Evolutionary conservation across 2,329 filamentous ascomycete genomes (phyloP).

Genomic region (Zymoseptoria passerinii): DNA sequence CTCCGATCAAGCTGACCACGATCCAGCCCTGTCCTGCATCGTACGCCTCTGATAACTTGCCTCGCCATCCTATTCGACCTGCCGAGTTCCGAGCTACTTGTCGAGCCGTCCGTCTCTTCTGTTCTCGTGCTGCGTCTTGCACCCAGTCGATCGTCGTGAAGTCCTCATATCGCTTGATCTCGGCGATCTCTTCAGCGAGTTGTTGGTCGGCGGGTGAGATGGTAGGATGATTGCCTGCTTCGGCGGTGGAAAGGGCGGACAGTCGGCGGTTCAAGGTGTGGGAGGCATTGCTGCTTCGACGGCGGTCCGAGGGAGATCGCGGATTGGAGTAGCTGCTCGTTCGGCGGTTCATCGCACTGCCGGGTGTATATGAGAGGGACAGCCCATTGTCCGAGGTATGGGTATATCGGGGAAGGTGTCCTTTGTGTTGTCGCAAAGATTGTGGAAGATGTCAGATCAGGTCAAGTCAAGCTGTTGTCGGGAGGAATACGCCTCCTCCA

Average conservation of each 20-base stretch:
- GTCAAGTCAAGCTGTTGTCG: too few species aligned
- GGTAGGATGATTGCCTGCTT: slow-evolving; percentile 52
- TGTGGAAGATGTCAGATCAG: not conserved
- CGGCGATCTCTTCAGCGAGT: slow-evolving; percentile 88
- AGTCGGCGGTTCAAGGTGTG: slow-evolving; percentile 53
- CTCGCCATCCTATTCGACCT: slow-evolving; percentile 70
- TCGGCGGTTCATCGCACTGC: slow-evolving; percentile 38
- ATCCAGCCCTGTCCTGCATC: slow-evolving; percentile 98
- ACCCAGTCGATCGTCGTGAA: slow-evolving; percentile 99
- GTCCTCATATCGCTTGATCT: slow-evolving; percentile 97
- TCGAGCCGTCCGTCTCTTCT: slow-evolving; percentile 68
- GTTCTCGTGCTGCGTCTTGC: slow-evolving; percentile 88
- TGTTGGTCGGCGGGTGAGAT: slow-evolving; percentile 54
- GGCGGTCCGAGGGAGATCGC: slow-evolving; percentile 12
- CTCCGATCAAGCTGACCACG: slow-evolving; percentile 85
- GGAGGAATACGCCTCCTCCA: too few species aligned
- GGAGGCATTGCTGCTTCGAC: slow-evolving; percentile 9
- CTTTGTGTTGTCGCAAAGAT: not conserved
- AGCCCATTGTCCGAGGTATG: not conserved
- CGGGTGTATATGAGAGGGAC: slow-evolving; percentile 4
- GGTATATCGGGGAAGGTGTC: not conserved
- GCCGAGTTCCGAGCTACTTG: slow-evolving; percentile 64
- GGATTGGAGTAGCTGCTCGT: slow-evolving; percentile 30
- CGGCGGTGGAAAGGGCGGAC: slow-evolving; percentile 57
- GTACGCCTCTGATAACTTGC: slow-evolving; percentile 75